Evolutionary conservation across 768 basidiomycete genomes (phyloP).

Genomic region (Phylloporus arenicola): DNA sequence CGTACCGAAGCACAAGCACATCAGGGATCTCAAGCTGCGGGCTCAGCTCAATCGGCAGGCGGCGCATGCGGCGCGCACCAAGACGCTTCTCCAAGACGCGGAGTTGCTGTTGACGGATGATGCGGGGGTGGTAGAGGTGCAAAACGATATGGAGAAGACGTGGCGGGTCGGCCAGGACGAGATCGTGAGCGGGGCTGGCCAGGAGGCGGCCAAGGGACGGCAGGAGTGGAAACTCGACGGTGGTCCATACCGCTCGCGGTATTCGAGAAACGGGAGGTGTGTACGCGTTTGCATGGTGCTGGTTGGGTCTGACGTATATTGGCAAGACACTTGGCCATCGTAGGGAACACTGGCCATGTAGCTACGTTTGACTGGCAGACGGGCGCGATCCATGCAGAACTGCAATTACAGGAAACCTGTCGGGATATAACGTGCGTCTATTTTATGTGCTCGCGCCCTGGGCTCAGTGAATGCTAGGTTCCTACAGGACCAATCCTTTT

Average conservation of each 20-base stretch:
- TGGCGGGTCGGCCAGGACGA: constrained; percentile 86
- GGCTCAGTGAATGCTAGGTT: constrained; percentile 46
- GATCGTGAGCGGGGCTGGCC: constrained; percentile 57
- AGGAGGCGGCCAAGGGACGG: constrained; percentile 70
- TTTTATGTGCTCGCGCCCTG: neutral
- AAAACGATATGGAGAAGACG: constrained; percentile 79
- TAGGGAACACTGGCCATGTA: constrained; percentile 77
- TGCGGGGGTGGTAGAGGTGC: constrained; percentile 66
- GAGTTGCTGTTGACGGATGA: constrained; percentile 68
- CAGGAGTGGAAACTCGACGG: constrained; percentile 79
- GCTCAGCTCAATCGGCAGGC: constrained; percentile 60
- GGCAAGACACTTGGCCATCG: constrained; percentile 77
- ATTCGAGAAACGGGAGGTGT: constrained; percentile 88
- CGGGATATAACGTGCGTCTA: constrained; percentile 80
- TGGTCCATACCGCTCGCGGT: constrained; percentile 79
- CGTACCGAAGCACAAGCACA: constrained; percentile 40
- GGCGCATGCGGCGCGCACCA: constrained; percentile 54
- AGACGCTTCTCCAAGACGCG: constrained; percentile 61
- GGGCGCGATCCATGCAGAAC: constrained; percentile 77
- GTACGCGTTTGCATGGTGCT: constrained; percentile 17
- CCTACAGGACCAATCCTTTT: constrained; percentile 87
- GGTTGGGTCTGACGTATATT: neutral
- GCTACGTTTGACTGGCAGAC: constrained; percentile 94
- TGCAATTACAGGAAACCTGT: constrained; percentile 86
- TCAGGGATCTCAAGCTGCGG: constrained; percentile 74